Evolutionary conservation across 2,329 filamentous ascomycete genomes (phyloP), one percentile per base, ranked within the genome.

Genomic region (Fusarium albosuccineum): DNA sequence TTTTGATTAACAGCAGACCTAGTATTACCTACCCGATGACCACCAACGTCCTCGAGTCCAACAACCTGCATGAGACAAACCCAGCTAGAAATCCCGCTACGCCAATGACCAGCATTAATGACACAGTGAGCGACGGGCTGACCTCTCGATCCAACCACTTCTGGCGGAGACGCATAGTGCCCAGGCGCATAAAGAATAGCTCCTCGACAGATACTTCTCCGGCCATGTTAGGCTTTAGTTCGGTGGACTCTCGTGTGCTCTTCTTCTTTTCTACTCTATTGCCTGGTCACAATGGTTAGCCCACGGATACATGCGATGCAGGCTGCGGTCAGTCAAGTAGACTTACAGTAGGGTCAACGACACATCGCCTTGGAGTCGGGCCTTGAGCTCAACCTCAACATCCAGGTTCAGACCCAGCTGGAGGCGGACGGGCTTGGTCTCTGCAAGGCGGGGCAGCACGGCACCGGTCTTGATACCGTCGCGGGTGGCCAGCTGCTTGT

Each of bases 251-350:
- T 36, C 66, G 66, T 44, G 54, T 40, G 27, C 56, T 61, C 50
- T 59, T 30, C 39, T 66, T 68, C 60, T 66, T 68, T 46, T 68
- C 66, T 9, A 64, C 60, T 64, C 66, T 68, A 68, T 66, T 64
- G 60, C 48, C 66, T 68, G 14, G 41, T 41, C 39, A 29, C 29
- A 26, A 27, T 34, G 36, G 37, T 53, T 33, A 53, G 50, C 29
- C 17, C 36, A 52, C 13, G 14, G n/a, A 27, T 34, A 34, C 50
- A 37, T 34, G 27, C 22, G 9, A 34, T 44, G 14, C 4, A 7
- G 39, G 40, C 2, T 44, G 29, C 22, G 30, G 16, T 42, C 17
- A n/a, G 29, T 14, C 10, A n/a, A n/a, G 6, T 7, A 16, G n/a
- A 51, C 63, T 68, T 66, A 66, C 63, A 68, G 63, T 29, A 68